Evolutionary conservation across 2,329 filamentous ascomycete genomes (phyloP), one percentile per base, ranked within the genome.

Genomic region (Helotiales sp.): DNA sequence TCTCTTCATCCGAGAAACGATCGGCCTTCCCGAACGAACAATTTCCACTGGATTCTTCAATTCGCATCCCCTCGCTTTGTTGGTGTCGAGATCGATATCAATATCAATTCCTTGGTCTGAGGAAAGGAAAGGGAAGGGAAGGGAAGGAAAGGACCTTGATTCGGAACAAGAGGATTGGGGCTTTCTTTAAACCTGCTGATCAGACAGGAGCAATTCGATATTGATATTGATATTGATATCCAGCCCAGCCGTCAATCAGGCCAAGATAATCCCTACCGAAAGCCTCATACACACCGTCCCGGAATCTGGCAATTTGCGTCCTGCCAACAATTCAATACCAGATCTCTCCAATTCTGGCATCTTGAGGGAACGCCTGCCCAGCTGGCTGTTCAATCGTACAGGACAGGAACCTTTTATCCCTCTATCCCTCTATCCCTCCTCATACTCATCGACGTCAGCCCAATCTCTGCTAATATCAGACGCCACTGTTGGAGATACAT

Each of bases 341-440:
- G 45, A 49, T 8, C 22, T 26, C 10, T 49, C 45, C 45, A 49
- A 13, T 26, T 49, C 45, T 24, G 22, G 45, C 22, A 15, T 49
- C 11, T 17, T 43, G 8, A 43, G 37, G 37, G 6, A 43, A 43
- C 37, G 37, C 37, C 37, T n/a, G n/a, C n/a, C n/a, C 37, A 43
- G 37, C 37, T 43, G 37, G 37, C 7, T 43, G n/a, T 43, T 43
- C 37, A 17, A 43, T 43, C 37, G 47, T 24, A 26, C 47, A 52
- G 47, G n/a, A 6, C n/a, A n/a, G n/a, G n/a, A n/a, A n/a, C 47
- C 8, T 20, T 28, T 20, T 26, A 17, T 15, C 26, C 26, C 52
- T 55, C 34, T 49, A 52, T 55, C 47, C 60, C 17, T n/a, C n/a
- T 22, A 52, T 26, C 60, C 60, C 54, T 10, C 60, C 54, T n/a